Evolutionary conservation across 768 basidiomycete genomes (phyloP), one percentile per base, ranked within the genome.

Genomic region (Mycena alexandri): DNA sequence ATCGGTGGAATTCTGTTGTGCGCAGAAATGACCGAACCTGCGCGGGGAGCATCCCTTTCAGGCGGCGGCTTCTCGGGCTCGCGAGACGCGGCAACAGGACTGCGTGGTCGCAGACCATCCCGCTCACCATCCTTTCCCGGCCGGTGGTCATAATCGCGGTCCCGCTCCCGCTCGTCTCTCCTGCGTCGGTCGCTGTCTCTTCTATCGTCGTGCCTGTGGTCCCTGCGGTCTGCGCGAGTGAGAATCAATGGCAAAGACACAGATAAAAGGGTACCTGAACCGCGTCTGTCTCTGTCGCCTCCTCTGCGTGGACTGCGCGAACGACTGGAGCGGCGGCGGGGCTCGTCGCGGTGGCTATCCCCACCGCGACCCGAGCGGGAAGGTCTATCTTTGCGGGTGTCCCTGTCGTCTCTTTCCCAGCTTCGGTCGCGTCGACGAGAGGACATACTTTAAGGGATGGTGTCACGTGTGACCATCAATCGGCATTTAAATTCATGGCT

Each of bases 381-480:
- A 57, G 85, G 78, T 24, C 86, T 80, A 66, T 86, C 83, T 41
- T 87, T 60, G 22, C 65, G 59, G 17, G 38, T 5, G 44, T 56
- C 60, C 24, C 61, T 59, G 43, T 63, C 86, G 29, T 87, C 85
- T 62, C 83, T 83, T 66, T 91, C 90, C 87, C 89, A 87, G 73
- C 89, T 89, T 71, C 89, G 78, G 73, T 91, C 90, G 66, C 87
- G 85, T 75, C 85, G 79, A 69, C 87, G 86, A 61, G 87, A 88
- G 69, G 89, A 87, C 89, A 91, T 89, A 42, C 17, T 19, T 33
- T 8, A 8, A 16, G 24, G 21, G 59, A 65, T 21, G 21, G 25
- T 46, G 65, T 65, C 59, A 67, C 65, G 55, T 46, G 51, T 69
- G 44, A 55, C 50, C 38, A 34, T 16, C 47, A 41, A 5, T 29